Conservation (phyloP, 768 basidiomycete species). For the Saitozyma podzolica region DNA sequence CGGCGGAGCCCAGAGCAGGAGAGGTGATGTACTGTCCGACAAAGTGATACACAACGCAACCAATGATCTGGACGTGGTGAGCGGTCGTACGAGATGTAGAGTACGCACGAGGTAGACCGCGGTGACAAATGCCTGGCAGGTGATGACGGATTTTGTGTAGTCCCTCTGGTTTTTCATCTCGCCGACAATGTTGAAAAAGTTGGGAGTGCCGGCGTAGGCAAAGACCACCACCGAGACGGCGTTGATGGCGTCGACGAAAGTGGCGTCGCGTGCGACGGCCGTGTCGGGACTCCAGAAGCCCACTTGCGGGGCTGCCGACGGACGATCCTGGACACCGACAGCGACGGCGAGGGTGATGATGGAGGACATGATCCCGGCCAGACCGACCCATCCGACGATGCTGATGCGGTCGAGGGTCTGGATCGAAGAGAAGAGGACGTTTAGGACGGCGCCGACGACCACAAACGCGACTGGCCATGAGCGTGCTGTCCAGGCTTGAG, state of each 20-base stretch:
- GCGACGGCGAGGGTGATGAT: constrained; percentile 35
- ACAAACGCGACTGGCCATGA: constrained; percentile 54
- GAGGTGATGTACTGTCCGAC: constrained; percentile 48
- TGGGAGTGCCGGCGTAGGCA: constrained; percentile 44
- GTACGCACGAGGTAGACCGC: constrained; percentile 32
- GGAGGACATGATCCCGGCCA: constrained; percentile 33
- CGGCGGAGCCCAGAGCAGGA: constrained; percentile 49
- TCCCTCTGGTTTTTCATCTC: constrained; percentile 52
- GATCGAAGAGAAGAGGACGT: constrained; percentile 33
- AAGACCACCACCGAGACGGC: constrained; percentile 49
- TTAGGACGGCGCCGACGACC: constrained; percentile 42
- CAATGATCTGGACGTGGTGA: constrained; percentile 29
- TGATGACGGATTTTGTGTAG: constrained; percentile 46
- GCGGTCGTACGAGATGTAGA: not conserved
- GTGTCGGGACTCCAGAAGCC: constrained; percentile 18
- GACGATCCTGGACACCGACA: constrained; percentile 31
- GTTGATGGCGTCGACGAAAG: constrained; percentile 47
- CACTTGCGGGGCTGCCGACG: constrained; percentile 26
- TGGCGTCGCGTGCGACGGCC: constrained; percentile 9
- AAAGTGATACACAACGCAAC: constrained; percentile 45
- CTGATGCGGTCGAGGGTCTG: constrained; percentile 48
- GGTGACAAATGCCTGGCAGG: constrained; percentile 41
- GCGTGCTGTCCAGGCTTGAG: constrained; percentile 13
- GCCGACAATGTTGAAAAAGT: constrained; percentile 39
- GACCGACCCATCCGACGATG: constrained; percentile 45